Evolutionary conservation across 1,139 yeast genomes (phyloP).

Genomic region (Kazachstania sp.): DNA sequence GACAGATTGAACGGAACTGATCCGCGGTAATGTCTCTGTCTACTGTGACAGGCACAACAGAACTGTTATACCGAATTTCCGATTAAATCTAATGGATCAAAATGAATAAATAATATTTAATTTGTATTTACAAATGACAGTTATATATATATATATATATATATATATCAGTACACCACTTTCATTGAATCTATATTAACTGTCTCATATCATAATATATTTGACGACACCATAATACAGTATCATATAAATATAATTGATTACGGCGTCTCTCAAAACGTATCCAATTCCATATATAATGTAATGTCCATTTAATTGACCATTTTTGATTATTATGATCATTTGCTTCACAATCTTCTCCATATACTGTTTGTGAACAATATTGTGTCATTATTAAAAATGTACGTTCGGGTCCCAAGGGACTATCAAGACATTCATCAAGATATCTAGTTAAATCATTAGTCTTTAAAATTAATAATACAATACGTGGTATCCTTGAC

Average conservation of each 20-base stretch:
- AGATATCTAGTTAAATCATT: slow-evolving; percentile 85
- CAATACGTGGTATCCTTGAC: slow-evolving; percentile 75
- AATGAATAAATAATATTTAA: too few species aligned
- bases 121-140: too few species aligned
- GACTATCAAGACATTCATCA: slow-evolving; percentile 74
- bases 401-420: slow-evolving; percentile 81
- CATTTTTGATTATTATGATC: slow-evolving; percentile 31
- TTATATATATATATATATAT: background rate
- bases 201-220: background rate
- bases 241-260: slow-evolving; percentile 51
- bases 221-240: slow-evolving; percentile 25
- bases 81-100: too few species aligned
- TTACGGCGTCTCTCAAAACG: slow-evolving; percentile 44
- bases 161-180: too few species aligned
- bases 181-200: too few species aligned
- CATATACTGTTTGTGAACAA: slow-evolving; percentile 73
- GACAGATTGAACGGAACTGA: too few species aligned
- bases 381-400: slow-evolving; percentile 84
- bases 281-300: slow-evolving; percentile 41
- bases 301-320: slow-evolving; percentile 36
- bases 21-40: too few species aligned
- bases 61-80: too few species aligned
- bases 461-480: slow-evolving; percentile 78
- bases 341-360: slow-evolving; percentile 47
- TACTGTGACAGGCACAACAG: too few species aligned